phyloP scores from a whole-genome alignment of 441 rosid genomes.

The Capsella rubella region DNA sequence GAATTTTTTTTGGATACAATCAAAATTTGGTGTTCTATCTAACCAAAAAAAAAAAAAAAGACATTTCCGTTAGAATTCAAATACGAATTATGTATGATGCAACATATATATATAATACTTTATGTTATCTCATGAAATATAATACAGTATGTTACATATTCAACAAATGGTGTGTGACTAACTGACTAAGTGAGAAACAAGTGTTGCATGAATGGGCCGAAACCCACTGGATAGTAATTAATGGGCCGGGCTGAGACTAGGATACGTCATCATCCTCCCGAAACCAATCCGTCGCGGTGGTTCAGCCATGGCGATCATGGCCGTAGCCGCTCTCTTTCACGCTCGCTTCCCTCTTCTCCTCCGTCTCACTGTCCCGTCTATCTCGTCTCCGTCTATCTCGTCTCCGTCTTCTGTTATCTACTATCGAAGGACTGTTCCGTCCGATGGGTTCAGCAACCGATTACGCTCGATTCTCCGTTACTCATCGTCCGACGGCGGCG shows the following conservation, averaged over 20 bases:
- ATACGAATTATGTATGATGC: no score
- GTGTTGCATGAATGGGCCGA: neutral
- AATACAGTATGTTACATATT: neutral
- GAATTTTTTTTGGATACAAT: neutral
- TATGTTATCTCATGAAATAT: no score
- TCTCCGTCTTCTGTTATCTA: constrained; percentile 12
- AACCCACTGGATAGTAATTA: neutral
- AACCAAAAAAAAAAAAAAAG: neutral
- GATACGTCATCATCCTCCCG: constrained; percentile 21
- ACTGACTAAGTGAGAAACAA: no score
- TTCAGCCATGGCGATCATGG: constrained; percentile 42
- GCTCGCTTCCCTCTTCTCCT: constrained; percentile 38
- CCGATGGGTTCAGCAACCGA: constrained; percentile 16
- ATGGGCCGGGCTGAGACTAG: constrained; percentile 25
- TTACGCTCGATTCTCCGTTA: constrained; percentile 18
- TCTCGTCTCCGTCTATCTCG: constrained; percentile 13
- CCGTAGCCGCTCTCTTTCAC: constrained; percentile 41
- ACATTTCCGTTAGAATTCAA: no score
- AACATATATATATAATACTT: no score
- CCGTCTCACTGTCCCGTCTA: constrained; percentile 26
- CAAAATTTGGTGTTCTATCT: no score
- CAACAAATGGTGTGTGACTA: no score
- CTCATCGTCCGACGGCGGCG: constrained; percentile 28
- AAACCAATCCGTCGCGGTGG: constrained; percentile 27
- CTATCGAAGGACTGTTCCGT: neutral